Base-by-base conservation (phyloP, 1,284 basidiomycete species). In the Athelia sp. region DNA sequence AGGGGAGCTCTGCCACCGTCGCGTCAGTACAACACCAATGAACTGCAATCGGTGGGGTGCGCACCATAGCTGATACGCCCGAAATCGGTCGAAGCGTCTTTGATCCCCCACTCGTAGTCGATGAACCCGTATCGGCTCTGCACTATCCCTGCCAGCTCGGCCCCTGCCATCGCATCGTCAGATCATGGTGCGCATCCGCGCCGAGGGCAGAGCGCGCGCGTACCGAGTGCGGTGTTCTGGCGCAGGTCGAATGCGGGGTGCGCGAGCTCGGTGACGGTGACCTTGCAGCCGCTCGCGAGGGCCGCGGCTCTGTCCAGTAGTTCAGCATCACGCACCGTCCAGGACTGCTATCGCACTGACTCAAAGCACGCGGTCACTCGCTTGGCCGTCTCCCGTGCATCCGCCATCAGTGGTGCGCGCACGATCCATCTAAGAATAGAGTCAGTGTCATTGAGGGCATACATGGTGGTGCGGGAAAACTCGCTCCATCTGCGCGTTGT, bases 351-450 rank as follows among this genome's bases (percentile, higher is more conserved):
- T 10, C 19, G 19, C 2, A 62, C 79, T 48, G 56, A 89, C 85
- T 89, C 76, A 61, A 93, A 88, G 62, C 88, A 91, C 10, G 73
- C 75, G 17, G 73, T 66, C 11, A 90, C 82, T 32, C 85, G 75
- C 43, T 74, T 70, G 9, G 76, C 65, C 0, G 83, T 77, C n/a
- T 67, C 72, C 43, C 78, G 65, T 42, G 81, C 70, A 55, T 86
- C 85, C 4, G 70, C 68, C 50, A 76, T 74, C 2, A 79, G 82
- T n/a, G 84, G 86, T 0, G 86, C 82, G 17, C 90, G 82, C 3
- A 90, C 76, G 53, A 79, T 78, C 70, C 80, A 90, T 17, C 78
- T 78, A 47, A 4, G 31, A 36, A 23, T 15, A 8, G 15, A 48
- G 15, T 22, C 19, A 35, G 14, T 23, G 23, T 46, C 22, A 17